Evolutionary conservation across 108 stramenopile species (phyloP), one percentile per base, ranked within the genome.

Genomic region (Cyclotella sp.): DNA sequence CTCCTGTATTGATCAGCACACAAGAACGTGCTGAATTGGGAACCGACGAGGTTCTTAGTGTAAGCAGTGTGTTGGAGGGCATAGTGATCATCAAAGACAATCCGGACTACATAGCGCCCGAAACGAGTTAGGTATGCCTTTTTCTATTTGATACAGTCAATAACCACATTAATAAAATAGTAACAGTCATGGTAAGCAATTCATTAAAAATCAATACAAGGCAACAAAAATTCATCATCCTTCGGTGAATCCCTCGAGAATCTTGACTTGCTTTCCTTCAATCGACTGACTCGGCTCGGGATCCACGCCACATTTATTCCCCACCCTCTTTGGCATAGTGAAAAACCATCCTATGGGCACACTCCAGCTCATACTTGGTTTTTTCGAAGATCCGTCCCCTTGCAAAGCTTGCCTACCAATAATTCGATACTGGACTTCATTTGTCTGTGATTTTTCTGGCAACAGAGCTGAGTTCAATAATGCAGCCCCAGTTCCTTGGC

Each of bases 1-100:
- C 98, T 21, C 99, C 99, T 22, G 99, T 99, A 22, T 86, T 99
- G 75, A 80, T 99, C 26, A 93, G 90, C 44, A 79, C 91, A 16
- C 88, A 92, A 39, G 98, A 99, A 66, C 91, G 98, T 54, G 98
- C 99, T 12, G 99, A 99, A 81, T 86, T 99, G 24, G 98, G 97
- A 29, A 96, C 97, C 4, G 95, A 96, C 46, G 98, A 98, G 73
- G 97, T 96, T 49, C 75, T 97, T 51, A 85, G 93, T 24, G 88
- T 96, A 15, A 81, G 93, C 55, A 88, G 82, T 52, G 91, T 97
- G 44, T 78, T 99, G 46, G 99, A 99, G 81, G 98, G 98, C 62
- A 91, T 98, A 28, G 98, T 99, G 9, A 97, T 99, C 30, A 76
- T 99, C 52, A 92, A 90, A 53, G 87, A 94, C 70, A 96, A 96